Base-by-base conservation (phyloP, 345 rosid genomes). In the Salix udensis region DNA sequence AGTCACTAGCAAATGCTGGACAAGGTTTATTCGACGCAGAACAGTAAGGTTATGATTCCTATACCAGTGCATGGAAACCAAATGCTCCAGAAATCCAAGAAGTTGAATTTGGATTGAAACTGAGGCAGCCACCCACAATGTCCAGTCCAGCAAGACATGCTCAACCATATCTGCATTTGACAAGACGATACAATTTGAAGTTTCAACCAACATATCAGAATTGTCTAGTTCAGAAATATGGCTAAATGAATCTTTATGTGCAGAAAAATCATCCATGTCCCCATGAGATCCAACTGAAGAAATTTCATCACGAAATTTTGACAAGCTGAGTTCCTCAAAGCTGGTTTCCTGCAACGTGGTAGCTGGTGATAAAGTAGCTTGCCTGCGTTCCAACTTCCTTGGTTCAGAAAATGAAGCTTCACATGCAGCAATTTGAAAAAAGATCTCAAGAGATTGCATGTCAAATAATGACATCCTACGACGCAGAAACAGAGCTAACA, bases 41-140 rank as follows among this genome's bases (percentile, higher is more conserved):
- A 94, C 86, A 7, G 98, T 92, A 70, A 96, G 97, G 87, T 96
- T 96, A 86, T 96, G 99, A 85, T 88, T 93, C 86, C 99, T 88
- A 81, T 96, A 96, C 98, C 99, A 94, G 81, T 96, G 97, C 99
- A 94, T 96, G 65, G 99, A 96, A 69, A 96, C 99, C 74, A 96
- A 88, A 84, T 96, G 93, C 87, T 96, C 99, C 80, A 96, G 96
- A 86, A 96, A 96, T 60, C 96, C 92, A 72, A 96, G 89, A 72
- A 96, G 87, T 34, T 98, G 85, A 87, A 94, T 94, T 87, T 96
- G 99, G 84, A 94, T 91, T 52, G 97, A 85, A 80, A 96, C 92
- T 39, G 98, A 87, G 77, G 99, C 90, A 64, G 91, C 84, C 48
- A 94, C 99, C 99, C 99, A 96, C 75, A 96, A 79, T 31, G 99